These are phyloP conservation scores for Malus orientalis DNA, from an alignment of 306 rosid genomes.

Conservation along the genomic window DNA sequence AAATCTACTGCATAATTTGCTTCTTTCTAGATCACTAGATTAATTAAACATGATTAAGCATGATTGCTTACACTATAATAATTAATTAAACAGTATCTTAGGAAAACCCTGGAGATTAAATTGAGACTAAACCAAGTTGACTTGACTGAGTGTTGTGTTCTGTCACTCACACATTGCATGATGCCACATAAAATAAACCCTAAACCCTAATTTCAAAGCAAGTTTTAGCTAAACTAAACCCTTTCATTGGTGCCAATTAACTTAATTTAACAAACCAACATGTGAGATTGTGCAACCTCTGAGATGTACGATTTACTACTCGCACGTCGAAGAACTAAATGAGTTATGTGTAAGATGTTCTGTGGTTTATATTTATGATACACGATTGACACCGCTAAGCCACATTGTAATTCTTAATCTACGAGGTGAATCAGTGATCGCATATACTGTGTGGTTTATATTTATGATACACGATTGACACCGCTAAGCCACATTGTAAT, in stretches of 20 bases:
- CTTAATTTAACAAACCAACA: not conserved
- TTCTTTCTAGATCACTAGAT: not conserved
- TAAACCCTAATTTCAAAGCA: not conserved
- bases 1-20: not conserved
- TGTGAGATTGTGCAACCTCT: slow-evolving; percentile 14
- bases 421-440: no score
- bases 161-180: slow-evolving; percentile 25
- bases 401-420: not conserved
- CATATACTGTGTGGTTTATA: not conserved
- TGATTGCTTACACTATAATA: slow-evolving; percentile 6
- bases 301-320: not conserved
- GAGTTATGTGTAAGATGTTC: slow-evolving; percentile 9
- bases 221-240: slow-evolving; percentile 6
- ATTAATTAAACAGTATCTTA: slow-evolving; percentile 3
- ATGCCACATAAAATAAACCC: slow-evolving; percentile 1
- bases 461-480: not conserved
- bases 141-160: slow-evolving; percentile 26
- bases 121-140: slow-evolving; percentile 10
- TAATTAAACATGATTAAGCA: no score
- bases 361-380: not conserved
- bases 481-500: not conserved
- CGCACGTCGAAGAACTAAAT: slow-evolving; percentile 5
- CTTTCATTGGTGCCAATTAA: slow-evolving; percentile 19
- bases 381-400: not conserved
- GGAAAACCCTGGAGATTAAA: slow-evolving; percentile 1